Evolutionary conservation across 2,329 filamentous ascomycete species (phyloP).

Genomic region (Trichoderma oligosporum): DNA sequence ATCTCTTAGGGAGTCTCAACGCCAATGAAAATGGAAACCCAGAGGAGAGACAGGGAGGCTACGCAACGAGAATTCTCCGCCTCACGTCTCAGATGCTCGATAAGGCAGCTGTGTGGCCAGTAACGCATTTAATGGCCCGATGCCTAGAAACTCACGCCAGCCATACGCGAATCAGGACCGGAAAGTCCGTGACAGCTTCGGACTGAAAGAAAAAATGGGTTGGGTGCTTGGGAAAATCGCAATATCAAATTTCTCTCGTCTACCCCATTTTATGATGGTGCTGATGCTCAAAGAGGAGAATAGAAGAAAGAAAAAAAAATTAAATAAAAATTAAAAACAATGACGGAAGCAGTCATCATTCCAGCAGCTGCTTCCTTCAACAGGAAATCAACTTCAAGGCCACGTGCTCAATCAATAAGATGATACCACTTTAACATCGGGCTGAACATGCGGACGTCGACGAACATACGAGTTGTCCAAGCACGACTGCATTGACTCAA

Average conservation of each 20-base stretch:
- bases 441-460: no score
- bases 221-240: not conserved
- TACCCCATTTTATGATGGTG: not conserved
- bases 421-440: not conserved
- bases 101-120: slow-evolving; percentile 86
- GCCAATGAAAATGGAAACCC: slow-evolving; percentile 51
- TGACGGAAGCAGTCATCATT: not conserved
- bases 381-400: not conserved
- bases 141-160: slow-evolving; percentile 54
- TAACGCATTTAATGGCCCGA: slow-evolving; percentile 52
- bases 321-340: not conserved
- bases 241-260: not conserved
- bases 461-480: not conserved
- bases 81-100: slow-evolving; percentile 84
- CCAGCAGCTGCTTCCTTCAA: not conserved
- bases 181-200: slow-evolving; percentile 46
- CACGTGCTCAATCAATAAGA: not conserved
- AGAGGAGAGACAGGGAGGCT: slow-evolving; percentile 64
- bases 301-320: not conserved
- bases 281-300: not conserved
- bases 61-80: slow-evolving; percentile 78
- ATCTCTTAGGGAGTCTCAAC: slow-evolving; percentile 45
- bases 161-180: slow-evolving; percentile 49
- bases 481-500: not conserved
- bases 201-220: slow-evolving; percentile 33